These are phyloP conservation scores for Falciphora oryzae DNA, from an alignment of 2,329 filamentous ascomycete species.

Conservation along the genomic window DNA sequence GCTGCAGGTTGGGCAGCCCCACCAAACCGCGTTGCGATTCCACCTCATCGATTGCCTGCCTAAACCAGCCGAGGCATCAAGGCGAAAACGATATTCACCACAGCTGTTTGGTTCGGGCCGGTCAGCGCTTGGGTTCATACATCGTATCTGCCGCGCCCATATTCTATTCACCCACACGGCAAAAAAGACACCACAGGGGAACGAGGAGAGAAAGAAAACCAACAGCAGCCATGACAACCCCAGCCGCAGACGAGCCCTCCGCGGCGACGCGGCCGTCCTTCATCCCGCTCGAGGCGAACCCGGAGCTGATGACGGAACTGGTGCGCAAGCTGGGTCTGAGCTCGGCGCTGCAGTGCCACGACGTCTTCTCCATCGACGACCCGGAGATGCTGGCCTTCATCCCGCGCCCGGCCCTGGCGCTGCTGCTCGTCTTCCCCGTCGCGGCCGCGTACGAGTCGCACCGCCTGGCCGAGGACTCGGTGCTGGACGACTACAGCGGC, in stretches of 20 bases:
- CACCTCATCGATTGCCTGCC: background rate
- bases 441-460: constrained; percentile 72
- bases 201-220: background rate
- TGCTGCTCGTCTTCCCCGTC: constrained; percentile 89
- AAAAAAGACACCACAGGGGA: too few relatives aligned
- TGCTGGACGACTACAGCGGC: constrained; percentile 58
- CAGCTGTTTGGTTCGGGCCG: background rate
- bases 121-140: background rate
- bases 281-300: constrained; percentile 67
- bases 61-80: background rate
- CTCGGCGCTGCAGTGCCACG: constrained; percentile 71
- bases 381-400: constrained; percentile 79
- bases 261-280: constrained; percentile 32
- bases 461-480: constrained; percentile 66
- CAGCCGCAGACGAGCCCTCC: too few relatives aligned
- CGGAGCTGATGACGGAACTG: constrained; percentile 79
- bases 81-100: background rate
- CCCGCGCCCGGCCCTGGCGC: constrained; percentile 78
- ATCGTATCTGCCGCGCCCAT: background rate
- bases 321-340: constrained; percentile 80
- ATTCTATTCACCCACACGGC: background rate
- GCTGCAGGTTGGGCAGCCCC: background rate
- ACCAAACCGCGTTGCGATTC: background rate
- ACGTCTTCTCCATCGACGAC: constrained; percentile 88
- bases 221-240: background rate